Percentiles rank a stretch among this genome's conserved stretches.
Evolutionary conservation across 257 asterid species (phyloP).

Genomic region (Dorcoceras hygrometricum): DNA sequence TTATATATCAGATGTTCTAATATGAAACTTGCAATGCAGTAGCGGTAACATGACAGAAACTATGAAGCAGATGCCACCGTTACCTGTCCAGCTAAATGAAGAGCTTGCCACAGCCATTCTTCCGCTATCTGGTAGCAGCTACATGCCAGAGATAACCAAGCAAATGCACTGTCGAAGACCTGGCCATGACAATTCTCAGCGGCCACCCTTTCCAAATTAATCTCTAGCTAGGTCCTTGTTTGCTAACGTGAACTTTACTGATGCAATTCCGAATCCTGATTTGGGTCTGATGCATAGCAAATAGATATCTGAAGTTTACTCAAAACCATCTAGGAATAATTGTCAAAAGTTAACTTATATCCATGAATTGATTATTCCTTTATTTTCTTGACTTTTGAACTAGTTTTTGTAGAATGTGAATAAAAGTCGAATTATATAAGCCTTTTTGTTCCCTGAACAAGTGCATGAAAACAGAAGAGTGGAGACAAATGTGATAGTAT

Average conservation of each 20-base stretch:
- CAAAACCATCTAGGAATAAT: conserved; percentile 15
- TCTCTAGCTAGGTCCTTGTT: conserved; percentile 37
- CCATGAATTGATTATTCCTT: too few species aligned
- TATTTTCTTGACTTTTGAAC: too few species aligned
- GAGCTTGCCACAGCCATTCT: conserved; percentile 48
- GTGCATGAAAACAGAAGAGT: too few species aligned
- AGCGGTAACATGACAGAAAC: conserved; percentile 48
- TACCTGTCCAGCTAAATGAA: conserved; percentile 79
- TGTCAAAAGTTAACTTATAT: too few species aligned
- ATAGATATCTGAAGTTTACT: conserved; percentile 24
- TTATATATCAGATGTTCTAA: conserved; percentile 18
- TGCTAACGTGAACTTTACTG: neutral
- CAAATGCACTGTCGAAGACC: conserved; percentile 91
- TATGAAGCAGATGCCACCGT: conserved; percentile 86
- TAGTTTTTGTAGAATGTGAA: too few species aligned
- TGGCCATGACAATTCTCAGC: conserved; percentile 55
- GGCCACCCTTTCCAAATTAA: conserved; percentile 37
- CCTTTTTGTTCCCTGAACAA: too few species aligned
- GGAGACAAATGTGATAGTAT: too few species aligned
- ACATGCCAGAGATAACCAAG: conserved; percentile 64
- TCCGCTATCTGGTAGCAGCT: conserved; percentile 43
- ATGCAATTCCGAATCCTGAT: conserved; percentile 21
- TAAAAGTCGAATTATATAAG: too few species aligned
- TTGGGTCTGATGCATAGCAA: conserved; percentile 18
- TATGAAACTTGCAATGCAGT: conserved; percentile 38